A percentile compares a stretch with the other conserved stretches of the same genome.
Conservation (phyloP, 805 yeast genomes). For the Saccharomyces paradoxus region DNA sequence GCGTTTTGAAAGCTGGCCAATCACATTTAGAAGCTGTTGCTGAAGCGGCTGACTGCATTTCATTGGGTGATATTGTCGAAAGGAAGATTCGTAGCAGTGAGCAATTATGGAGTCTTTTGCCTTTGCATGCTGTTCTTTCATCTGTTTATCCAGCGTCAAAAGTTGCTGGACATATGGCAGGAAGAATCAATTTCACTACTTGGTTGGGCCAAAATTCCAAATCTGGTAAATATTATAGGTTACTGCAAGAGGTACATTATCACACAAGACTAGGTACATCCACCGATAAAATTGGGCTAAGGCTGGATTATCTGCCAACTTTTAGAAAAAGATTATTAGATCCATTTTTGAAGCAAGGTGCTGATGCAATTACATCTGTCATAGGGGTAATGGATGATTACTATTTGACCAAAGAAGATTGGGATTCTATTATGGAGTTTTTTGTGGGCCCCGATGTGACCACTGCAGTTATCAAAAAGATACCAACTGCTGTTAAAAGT, state of each 20-base stretch:
- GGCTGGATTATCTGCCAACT: conserved; percentile 68
- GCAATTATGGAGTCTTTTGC: conserved; percentile 90
- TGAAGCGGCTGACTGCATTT: conserved; percentile 77
- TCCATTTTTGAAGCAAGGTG: conserved; percentile 51
- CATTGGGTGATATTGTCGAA: conserved; percentile 78
- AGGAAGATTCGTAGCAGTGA: conserved; percentile 78
- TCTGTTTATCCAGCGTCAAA: conserved; percentile 70
- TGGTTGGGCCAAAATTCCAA: conserved; percentile 91
- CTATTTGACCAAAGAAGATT: conserved; percentile 81
- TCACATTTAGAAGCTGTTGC: conserved; percentile 58
- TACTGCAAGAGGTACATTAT: conserved; percentile 80
- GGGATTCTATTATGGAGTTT: conserved; percentile 81
- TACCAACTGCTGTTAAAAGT: conserved; percentile 72
- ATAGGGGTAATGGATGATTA: conserved; percentile 76
- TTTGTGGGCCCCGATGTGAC: conserved; percentile 57
- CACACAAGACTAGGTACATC: conserved; percentile 77
- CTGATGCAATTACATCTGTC: conserved; percentile 57
- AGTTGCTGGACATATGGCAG: conserved; percentile 62
- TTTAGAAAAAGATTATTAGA: conserved; percentile 46
- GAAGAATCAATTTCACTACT: conserved; percentile 68
- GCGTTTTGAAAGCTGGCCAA: conserved; percentile 34
- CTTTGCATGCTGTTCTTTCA: conserved; percentile 81
- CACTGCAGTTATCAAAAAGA: conserved; percentile 42
- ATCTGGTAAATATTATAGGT: conserved; percentile 63
- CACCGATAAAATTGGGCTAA: conserved; percentile 63